A percentile compares a stretch with the other conserved stretches of the same genome.
Conservation (phyloP, 768 basidiomycete genomes). For the Termitomyces sp. region DNA sequence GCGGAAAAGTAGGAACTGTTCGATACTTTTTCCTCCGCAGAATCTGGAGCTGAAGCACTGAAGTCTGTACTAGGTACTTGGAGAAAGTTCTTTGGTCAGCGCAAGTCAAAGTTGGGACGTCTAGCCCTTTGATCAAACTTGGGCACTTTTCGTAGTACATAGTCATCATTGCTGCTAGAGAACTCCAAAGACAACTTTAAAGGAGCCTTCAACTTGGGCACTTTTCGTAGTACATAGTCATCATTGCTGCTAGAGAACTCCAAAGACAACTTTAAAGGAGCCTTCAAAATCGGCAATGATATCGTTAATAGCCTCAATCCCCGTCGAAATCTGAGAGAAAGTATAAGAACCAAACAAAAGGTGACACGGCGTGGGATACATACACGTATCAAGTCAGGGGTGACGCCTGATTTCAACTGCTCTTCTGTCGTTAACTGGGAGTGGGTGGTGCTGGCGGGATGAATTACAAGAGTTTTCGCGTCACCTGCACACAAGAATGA, state of each 20-base stretch:
- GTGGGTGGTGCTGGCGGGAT: conserved; percentile 76
- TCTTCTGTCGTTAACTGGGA: conserved; percentile 60
- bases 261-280: not conserved
- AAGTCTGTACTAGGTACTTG: not conserved
- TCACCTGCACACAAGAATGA: conserved; percentile 32
- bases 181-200: not conserved
- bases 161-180: not conserved
- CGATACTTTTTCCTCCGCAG: no score
- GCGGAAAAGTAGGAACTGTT: not conserved
- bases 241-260: not conserved
- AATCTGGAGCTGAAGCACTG: not conserved
- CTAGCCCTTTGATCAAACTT: not conserved
- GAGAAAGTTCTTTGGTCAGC: no score
- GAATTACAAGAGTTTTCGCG: conserved; percentile 77
- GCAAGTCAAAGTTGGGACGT: not conserved
- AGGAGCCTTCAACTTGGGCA: not conserved
- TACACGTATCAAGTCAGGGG: conserved; percentile 71
- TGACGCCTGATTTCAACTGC: conserved; percentile 60
- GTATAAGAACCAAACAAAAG: not conserved
- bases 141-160: not conserved
- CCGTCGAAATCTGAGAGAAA: not conserved
- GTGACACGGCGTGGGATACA: conserved; percentile 8
- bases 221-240: no score
- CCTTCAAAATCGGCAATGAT: conserved; percentile 4
- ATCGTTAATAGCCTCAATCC: conserved; percentile 1